Conservation (phyloP, 331 rosid species). For the Quercus phellos region DNA sequence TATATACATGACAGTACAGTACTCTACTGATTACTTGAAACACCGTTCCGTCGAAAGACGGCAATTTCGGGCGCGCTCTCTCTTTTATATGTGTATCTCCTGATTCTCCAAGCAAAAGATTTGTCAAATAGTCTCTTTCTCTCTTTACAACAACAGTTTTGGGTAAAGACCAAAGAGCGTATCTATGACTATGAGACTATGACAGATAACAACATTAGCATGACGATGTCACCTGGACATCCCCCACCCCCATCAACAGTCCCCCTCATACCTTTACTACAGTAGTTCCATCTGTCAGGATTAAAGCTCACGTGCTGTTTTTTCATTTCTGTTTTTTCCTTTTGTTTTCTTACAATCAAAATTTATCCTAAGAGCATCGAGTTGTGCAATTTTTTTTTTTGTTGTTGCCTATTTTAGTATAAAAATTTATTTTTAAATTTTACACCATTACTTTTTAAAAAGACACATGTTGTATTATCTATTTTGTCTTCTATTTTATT, state of each 20-base stretch:
- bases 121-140: not conserved
- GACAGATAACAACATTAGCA: constrained; percentile 18
- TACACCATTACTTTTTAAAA: no score
- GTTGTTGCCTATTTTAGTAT: not conserved
- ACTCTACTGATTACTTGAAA: constrained; percentile 4
- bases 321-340: not conserved
- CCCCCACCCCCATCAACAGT: not conserved
- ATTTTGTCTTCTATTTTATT: no score
- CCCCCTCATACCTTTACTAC: not conserved
- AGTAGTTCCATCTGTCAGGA: not conserved
- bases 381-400: not conserved
- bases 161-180: not conserved
- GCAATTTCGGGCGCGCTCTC: constrained; percentile 17
- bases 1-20: not conserved
- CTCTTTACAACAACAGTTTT: no score
- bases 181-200: not conserved
- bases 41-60: constrained; percentile 35
- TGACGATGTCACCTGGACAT: constrained; percentile 25
- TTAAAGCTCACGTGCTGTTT: not conserved
- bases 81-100: not conserved
- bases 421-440: no score
- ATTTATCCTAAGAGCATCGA: not conserved
- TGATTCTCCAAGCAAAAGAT: constrained; percentile 37
- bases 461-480: rapidly evolving
- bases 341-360: not conserved